Percentiles rank a stretch among this genome's conserved stretches.
Evolutionary conservation across 2,329 filamentous ascomycete genomes (phyloP).

Genomic region (Cercospora sp.): DNA sequence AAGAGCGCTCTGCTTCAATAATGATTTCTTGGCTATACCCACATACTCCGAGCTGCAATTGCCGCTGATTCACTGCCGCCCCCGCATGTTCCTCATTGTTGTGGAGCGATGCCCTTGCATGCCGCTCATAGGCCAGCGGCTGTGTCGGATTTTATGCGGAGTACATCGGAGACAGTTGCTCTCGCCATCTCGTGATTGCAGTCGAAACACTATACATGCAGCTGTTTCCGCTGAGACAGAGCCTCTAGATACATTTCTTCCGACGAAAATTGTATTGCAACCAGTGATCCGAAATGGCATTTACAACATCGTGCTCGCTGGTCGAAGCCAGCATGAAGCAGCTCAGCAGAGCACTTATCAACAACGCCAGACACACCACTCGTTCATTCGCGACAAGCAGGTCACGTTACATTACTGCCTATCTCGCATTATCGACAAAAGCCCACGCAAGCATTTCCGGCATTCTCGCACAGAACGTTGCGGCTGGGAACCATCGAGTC

Average conservation of each 20-base stretch:
- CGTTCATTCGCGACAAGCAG: neutral
- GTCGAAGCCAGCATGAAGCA: neutral
- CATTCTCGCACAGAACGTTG: slow-evolving; percentile 1
- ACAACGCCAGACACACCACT: neutral
- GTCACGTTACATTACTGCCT: neutral
- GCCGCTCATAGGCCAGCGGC: neutral
- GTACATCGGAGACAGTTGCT: neutral
- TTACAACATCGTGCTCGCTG: neutral
- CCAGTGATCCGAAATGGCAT: neutral
- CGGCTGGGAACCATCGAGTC: slow-evolving; percentile 6
- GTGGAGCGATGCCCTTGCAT: neutral
- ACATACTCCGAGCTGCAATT: neutral
- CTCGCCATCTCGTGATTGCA: slow-evolving; percentile 6
- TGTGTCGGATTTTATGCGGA: slow-evolving; percentile 5
- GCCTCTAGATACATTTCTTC: neutral
- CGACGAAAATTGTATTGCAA: neutral
- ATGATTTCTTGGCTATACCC: neutral
- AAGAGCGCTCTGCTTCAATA: neutral
- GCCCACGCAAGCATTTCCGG: neutral
- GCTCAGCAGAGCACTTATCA: neutral
- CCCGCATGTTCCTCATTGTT: neutral
- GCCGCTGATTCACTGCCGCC: neutral
- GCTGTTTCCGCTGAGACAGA: neutral
- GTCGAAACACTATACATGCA: neutral
- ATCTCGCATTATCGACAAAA: neutral